Evolutionary conservation across 2,329 filamentous ascomycete genomes (phyloP).

Genomic region (Rhynchosporium secalis): DNA sequence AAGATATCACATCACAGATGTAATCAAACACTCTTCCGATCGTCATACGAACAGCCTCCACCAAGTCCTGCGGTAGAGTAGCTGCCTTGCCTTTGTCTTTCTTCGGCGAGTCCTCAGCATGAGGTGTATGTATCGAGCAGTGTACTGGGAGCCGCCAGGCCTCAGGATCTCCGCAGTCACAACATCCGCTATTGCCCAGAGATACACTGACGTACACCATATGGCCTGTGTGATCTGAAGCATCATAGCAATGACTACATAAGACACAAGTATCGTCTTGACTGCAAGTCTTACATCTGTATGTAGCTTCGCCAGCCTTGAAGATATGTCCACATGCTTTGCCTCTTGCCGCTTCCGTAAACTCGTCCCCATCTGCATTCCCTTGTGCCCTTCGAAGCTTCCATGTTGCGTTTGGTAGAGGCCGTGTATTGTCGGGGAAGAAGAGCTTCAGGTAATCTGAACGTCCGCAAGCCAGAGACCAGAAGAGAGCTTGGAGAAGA

Average conservation of each 20-base stretch:
- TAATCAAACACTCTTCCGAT: constrained; percentile 87
- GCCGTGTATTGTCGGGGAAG: constrained; percentile 71
- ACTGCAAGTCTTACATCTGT: constrained; percentile 90
- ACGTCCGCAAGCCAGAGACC: constrained; percentile 76
- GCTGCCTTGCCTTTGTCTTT: constrained; percentile 61
- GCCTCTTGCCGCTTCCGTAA: constrained; percentile 85
- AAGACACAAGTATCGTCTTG: constrained; percentile 94
- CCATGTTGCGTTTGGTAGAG: constrained; percentile 60
- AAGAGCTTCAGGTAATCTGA: constrained; percentile 74
- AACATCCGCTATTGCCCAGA: constrained; percentile 90
- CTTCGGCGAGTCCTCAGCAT: constrained; percentile 47
- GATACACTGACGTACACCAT: constrained; percentile 88
- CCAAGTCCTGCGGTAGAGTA: constrained; percentile 71
- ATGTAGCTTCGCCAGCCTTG: constrained; percentile 89
- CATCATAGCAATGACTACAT: constrained; percentile 91
- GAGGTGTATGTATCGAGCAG: constrained; percentile 88
- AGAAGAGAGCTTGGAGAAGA: constrained; percentile 80
- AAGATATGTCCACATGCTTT: constrained; percentile 98
- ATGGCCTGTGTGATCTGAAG: constrained; percentile 91
- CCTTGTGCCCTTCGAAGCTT: constrained; percentile 87
- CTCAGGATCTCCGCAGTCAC: constrained; percentile 94
- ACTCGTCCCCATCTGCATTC: constrained; percentile 90
- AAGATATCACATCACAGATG: constrained; percentile 96
- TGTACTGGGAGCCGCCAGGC: constrained; percentile 87
- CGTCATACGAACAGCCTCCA: constrained; percentile 78